Evolutionary conservation across 768 basidiomycete genomes (phyloP).

Genomic region (Rhizopogon salebrosus): DNA sequence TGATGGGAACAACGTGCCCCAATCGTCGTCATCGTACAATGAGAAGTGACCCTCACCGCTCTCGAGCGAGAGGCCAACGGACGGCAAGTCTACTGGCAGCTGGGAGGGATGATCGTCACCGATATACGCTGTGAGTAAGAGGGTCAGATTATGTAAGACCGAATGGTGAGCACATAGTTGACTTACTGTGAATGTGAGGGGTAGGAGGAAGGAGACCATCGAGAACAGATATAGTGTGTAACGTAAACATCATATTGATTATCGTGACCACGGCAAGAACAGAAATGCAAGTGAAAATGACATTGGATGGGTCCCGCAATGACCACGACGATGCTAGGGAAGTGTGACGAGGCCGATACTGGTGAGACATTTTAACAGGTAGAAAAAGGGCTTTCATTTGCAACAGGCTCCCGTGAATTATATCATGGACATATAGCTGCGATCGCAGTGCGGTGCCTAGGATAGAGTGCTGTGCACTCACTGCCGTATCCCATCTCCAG

Average conservation of each 20-base stretch:
- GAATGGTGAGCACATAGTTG: neutral
- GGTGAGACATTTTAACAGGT: neutral
- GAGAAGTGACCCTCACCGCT: slow-evolving; percentile 22
- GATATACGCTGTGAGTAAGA: slow-evolving; percentile 18
- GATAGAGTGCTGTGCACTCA: neutral
- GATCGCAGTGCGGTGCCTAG: neutral
- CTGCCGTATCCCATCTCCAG: neutral
- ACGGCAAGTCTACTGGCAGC: slow-evolving; percentile 25
- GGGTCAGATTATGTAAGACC: neutral
- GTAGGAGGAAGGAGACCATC: slow-evolving; percentile 8
- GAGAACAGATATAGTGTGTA: slow-evolving; percentile 12
- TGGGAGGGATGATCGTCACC: slow-evolving; percentile 27
- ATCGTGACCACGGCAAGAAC: slow-evolving; percentile 17
- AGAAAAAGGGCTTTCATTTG: neutral
- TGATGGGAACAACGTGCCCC: slow-evolving; percentile 29
- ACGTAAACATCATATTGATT: slow-evolving; percentile 16
- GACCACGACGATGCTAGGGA: neutral
- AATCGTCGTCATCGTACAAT: slow-evolving; percentile 30
- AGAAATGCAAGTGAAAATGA: slow-evolving; percentile 11
- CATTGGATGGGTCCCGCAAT: neutral
- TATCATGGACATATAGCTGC: neutral
- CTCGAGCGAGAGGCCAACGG: slow-evolving; percentile 22
- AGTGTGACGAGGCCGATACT: neutral
- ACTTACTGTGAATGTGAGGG: slow-evolving; percentile 20
- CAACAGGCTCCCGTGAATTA: neutral